Base-by-base conservation (phyloP, 2,329 filamentous ascomycete genomes). In the Fusarium vanettenii region DNA sequence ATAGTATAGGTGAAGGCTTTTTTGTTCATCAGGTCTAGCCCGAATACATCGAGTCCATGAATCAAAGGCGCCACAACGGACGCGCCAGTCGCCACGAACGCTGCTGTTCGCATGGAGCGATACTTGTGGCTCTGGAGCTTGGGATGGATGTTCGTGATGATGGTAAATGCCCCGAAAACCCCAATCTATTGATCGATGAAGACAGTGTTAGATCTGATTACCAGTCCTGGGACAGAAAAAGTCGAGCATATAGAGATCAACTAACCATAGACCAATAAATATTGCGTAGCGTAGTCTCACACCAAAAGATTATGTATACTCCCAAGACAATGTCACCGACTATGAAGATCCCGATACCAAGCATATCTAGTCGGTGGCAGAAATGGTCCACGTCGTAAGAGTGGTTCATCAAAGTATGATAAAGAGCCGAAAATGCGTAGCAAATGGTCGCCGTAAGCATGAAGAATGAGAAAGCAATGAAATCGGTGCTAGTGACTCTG, bases 61-160 rank as follows among this genome's bases (percentile, higher is more conserved):
- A 80, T 77, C n/a, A 85, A 80, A 7, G 83, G 83, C 13, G 79
- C 81, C 27, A 85, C 64, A 6, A 79, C 81, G 5, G 82, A 84
- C 39, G 29, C 60, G 14, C 82, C 83, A 8, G 82, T 84, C 29
- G 76, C 79, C 20, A 85, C 78, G 48, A 85, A 84, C 5, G 78
- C 80, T 20, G 79, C 67, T 33, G 82, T 71, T 50, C 84, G 81
- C 16, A 84, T 16, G 45, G 14, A 13, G 45, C 45, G 45, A 27
- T 50, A 50, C 22, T 27, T 50, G 13, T 13, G 4, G 20, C 45
- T 13, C 11, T 50, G 45, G 22, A 50, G 4, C 45, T 50, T 50
- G 22, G 45, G 45, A 50, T 50, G 45, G 11, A 50, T 50, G 13
- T 13, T 50, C 22, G 10, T 50, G 45, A 50, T 16, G 13, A 50